A percentile compares a stretch with the other conserved stretches of the same genome.
These are phyloP conservation scores for Nicotiana obtusifolia DNA, from an alignment of 257 asterid genomes.

Conservation along the genomic window DNA sequence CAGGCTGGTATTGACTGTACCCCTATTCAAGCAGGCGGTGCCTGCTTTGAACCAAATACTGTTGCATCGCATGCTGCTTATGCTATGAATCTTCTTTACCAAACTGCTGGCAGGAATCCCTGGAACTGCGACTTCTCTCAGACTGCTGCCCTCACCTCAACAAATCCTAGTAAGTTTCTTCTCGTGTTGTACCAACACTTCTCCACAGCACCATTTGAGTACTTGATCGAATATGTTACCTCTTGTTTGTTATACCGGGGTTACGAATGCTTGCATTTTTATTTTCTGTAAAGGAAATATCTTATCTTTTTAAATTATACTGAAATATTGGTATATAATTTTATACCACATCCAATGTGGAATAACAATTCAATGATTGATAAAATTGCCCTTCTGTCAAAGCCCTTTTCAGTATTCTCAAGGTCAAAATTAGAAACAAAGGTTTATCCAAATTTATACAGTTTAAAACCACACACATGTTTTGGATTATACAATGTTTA, in stretches of 20 bases:
- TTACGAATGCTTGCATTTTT: background rate
- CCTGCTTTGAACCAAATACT: constrained; percentile 64
- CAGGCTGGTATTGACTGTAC: constrained; percentile 59
- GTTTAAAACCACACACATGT: background rate
- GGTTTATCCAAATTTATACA: background rate
- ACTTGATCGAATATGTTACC: background rate
- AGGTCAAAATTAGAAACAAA: no score
- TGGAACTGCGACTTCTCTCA: constrained; percentile 73
- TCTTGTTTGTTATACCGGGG: background rate
- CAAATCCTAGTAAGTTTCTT: constrained; percentile 64
- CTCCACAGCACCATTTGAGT: background rate
- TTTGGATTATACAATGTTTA: background rate
- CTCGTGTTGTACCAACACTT: background rate
- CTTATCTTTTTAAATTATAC: no score
- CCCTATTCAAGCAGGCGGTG: constrained; percentile 68
- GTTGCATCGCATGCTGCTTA: constrained; percentile 65
- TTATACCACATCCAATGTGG: background rate
- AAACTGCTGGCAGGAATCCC: constrained; percentile 70
- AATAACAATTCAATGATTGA: background rate
- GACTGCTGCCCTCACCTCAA: constrained; percentile 47
- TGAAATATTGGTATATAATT: background rate
- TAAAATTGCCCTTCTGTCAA: background rate
- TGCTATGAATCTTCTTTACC: constrained; percentile 78
- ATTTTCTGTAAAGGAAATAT: background rate
- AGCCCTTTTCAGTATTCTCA: background rate